phyloP scores from a whole-genome alignment of 768 basidiomycete genomes.

The Amanita rubescens region DNA sequence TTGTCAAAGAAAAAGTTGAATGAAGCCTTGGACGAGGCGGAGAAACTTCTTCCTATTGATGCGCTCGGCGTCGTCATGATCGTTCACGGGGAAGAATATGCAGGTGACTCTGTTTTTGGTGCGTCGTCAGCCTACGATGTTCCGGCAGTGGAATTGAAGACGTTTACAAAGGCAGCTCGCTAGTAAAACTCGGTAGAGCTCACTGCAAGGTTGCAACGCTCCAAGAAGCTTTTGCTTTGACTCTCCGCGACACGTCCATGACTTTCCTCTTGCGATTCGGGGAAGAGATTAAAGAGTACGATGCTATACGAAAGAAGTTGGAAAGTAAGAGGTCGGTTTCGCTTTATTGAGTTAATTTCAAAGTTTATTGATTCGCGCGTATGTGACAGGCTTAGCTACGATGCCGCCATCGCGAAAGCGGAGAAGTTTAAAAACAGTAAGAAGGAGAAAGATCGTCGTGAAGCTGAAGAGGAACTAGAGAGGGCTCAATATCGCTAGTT shows the following conservation, averaged over 20 bases:
- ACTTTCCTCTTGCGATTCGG: constrained; percentile 54
- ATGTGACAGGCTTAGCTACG: constrained; percentile 56
- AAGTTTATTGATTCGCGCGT: not conserved
- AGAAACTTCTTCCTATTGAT: constrained; percentile 72
- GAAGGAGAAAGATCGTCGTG: constrained; percentile 74
- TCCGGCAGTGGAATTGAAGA: not conserved
- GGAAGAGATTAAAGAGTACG: constrained; percentile 80
- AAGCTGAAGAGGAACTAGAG: constrained; percentile 78
- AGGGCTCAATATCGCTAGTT: constrained; percentile 71
- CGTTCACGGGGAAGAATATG: constrained; percentile 73
- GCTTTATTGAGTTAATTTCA: not conserved
- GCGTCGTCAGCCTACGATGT: constrained; percentile 8
- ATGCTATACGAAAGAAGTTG: constrained; percentile 73
- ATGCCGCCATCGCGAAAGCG: constrained; percentile 63
- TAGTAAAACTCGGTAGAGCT: constrained; percentile 72
- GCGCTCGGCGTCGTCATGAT: constrained; percentile 84
- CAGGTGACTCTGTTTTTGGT: constrained; percentile 72
- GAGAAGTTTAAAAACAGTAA: constrained; percentile 65
- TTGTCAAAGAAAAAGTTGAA: constrained; percentile 73
- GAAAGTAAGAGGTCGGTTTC: constrained; percentile 67
- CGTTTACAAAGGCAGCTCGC: constrained; percentile 47
- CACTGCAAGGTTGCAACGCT: constrained; percentile 80
- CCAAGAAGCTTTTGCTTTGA: constrained; percentile 73
- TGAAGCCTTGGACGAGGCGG: constrained; percentile 51
- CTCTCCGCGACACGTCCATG: constrained; percentile 69